Evolutionary conservation across 2,329 filamentous ascomycete species (phyloP), one percentile per base, ranked within the genome.

Genomic region (Fusarium sp.): DNA sequence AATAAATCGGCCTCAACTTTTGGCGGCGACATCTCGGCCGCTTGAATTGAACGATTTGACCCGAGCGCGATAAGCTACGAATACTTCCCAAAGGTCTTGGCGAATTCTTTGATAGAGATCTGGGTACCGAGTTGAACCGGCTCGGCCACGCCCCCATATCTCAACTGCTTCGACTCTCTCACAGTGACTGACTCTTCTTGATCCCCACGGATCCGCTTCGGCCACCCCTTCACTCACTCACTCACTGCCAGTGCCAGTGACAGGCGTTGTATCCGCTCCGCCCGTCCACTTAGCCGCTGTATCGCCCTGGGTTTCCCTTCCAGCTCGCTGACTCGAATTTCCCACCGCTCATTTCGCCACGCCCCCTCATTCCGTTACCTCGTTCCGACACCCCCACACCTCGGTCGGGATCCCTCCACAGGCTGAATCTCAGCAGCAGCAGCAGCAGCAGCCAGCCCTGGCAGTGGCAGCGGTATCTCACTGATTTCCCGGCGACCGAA

Each of bases 331-430:
- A 58, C 59, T 56, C 50, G 48, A 51, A 47, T 49, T 58, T 67
- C 52, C 63, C 63, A 67, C 63, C 63, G 63, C 63, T 67, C 48
- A 48, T 63, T 58, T 58, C 21, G n/a, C 36, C 57, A 68, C 64
- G 39, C 59, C 63, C 62, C 56, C 41, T 21, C 23, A 29, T 35
- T 20, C 21, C 27, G 31, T 33, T 36, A 14, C 18, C 23, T 50
- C 36, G 36, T 21, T 21, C 21, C 25, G 21, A 18, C 23, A 35
- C 57, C 45, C 40, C 35, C 27, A 35, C 47, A 15, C 40, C 17
- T 48, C 58, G 41, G 40, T 67, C 63, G 63, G 63, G 42, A 69
- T 45, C 53, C 57, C 31, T 58, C 47, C 52, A 20, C 52, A 58
- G 39, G 51, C 55, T 59, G 53, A 42, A 58, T 36, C 25, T 41